Percentiles rank a stretch among this genome's conserved stretches.
phyloP scores from a whole-genome alignment of 352 stramenopile genomes.

The Phytophthora crassamura region DNA sequence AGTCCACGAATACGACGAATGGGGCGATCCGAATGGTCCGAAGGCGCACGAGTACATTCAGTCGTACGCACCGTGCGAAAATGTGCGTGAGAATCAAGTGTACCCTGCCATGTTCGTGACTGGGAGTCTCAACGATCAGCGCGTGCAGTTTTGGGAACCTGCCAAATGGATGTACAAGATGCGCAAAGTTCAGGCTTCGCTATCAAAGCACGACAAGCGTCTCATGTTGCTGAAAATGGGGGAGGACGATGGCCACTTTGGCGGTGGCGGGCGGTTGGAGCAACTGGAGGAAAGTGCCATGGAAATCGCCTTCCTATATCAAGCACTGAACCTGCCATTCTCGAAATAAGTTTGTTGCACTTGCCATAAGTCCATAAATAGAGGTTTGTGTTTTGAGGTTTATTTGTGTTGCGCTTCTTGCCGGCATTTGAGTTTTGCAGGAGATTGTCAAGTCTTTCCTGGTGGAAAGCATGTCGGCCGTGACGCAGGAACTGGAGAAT shows the following conservation, averaged over 20 bases:
- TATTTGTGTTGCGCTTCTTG: neutral
- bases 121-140: constrained; percentile 81
- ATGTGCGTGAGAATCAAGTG: constrained; percentile 49
- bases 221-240: constrained; percentile 77
- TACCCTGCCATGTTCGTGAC: constrained; percentile 90
- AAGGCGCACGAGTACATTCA: constrained; percentile 70
- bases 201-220: constrained; percentile 33
- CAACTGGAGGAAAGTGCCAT: constrained; percentile 81
- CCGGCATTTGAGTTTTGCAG: neutral
- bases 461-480: constrained; percentile 41
- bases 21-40: constrained; percentile 70
- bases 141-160: constrained; percentile 89
- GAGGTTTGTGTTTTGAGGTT: constrained; percentile 15
- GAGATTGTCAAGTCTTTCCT: neutral
- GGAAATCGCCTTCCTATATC: constrained; percentile 88
- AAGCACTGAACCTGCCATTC: constrained; percentile 63
- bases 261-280: constrained; percentile 73
- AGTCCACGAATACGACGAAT: constrained; percentile 94
- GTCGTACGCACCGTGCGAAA: constrained; percentile 85
- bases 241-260: constrained; percentile 86
- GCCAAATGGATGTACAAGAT: constrained; percentile 86
- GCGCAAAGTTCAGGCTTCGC: constrained; percentile 53
- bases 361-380: constrained; percentile 34
- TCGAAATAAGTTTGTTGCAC: constrained; percentile 24
- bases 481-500: constrained; percentile 55